Base-by-base conservation (phyloP, 1,284 basidiomycete genomes). In the Melampsora medusae region DNA sequence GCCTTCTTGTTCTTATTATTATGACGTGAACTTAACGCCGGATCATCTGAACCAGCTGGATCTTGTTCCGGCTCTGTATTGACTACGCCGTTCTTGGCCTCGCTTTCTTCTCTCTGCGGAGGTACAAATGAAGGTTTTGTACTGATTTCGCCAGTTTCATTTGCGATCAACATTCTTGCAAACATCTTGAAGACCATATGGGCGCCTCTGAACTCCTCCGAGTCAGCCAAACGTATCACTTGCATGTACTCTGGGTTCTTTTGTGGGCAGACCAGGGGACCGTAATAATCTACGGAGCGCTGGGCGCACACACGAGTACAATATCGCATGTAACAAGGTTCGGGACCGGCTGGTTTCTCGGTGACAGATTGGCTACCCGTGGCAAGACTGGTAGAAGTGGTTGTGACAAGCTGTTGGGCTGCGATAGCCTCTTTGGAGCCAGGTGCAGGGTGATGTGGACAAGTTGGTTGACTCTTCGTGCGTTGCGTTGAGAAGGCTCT, bases 151-250 rank as follows among this genome's bases (percentile, higher is more conserved):
- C 73, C 73, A 28, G 56, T 59, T 68, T 76, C 73, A 46, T 76
- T 76, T 2, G 73, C 73, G 59, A 76, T 76, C 35, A 76, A 56
- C 59, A 76, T 61, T n/a, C 73, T 59, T 59, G 73, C 73, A 76
- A 76, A 76, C 31, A 76, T 33, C 33, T 76, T 76, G 60, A 76
- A 76, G 56, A 76, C 73, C 60, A 76, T 68, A 61, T 76, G 73
- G n/a, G 73, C 66, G 19, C 66, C 67, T 62, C 73, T 60, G 31
- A 76, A 76, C 31, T 76, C 67, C 22, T 76, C 73, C 14, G 53
- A 33, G 53, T 76, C 73, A 28, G 66, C 60, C 22, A 62, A 76
- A 12, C 73, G 53, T 33, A 76, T 42, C 46, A 76, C 38, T 33
- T 76, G 66, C 67, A 76, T 76, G 46, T 76, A 76, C 28, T 76